A percentile compares a stretch with the other conserved stretches of the same genome.
These are phyloP conservation scores for Geosmithia putterillii DNA, from an alignment of 2,329 filamentous ascomycete genomes.

Conservation along the genomic window DNA sequence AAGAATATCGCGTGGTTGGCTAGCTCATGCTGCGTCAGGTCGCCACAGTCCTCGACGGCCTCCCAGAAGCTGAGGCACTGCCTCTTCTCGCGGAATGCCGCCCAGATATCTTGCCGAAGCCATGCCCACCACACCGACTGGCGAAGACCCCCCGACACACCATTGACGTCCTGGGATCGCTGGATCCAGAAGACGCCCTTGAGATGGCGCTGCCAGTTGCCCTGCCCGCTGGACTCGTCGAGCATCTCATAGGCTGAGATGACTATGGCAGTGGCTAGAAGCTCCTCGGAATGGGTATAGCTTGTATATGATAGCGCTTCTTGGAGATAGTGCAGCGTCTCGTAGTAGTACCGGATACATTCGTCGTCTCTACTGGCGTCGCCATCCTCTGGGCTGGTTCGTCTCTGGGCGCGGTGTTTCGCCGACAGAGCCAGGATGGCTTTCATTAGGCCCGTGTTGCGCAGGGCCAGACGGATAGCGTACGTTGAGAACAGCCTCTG, in stretches of 20 bases:
- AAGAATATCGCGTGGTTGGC: constrained; percentile 29
- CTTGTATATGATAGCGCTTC: constrained; percentile 44
- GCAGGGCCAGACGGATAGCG: constrained; percentile 6
- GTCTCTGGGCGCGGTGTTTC: not conserved
- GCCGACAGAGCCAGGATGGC: constrained; percentile 41
- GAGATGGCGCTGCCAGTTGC: constrained; percentile 46
- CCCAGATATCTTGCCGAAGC: constrained; percentile 51
- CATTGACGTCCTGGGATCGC: constrained; percentile 44
- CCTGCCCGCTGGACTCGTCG: constrained; percentile 35
- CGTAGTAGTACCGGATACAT: constrained; percentile 43
- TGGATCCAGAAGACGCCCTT: constrained; percentile 55
- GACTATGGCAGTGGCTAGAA: constrained; percentile 45
- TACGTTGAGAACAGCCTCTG: constrained; percentile 5
- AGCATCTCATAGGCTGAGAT: constrained; percentile 57
- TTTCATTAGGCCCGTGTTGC: constrained; percentile 43
- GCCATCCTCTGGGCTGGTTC: not conserved
- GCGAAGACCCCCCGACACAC: constrained; percentile 39
- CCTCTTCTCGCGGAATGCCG: constrained; percentile 43
- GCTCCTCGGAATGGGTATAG: constrained; percentile 44
- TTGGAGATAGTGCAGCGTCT: constrained; percentile 49
- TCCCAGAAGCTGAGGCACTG: constrained; percentile 44
- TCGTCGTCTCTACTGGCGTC: constrained; percentile 15
- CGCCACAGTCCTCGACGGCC: constrained; percentile 30
- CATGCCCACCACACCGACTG: constrained; percentile 52
- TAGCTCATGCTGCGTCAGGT: constrained; percentile 36